These are phyloP conservation scores for Epichloe coenophiala DNA, from an alignment of 2,329 filamentous ascomycete genomes.

Conservation along the genomic window DNA sequence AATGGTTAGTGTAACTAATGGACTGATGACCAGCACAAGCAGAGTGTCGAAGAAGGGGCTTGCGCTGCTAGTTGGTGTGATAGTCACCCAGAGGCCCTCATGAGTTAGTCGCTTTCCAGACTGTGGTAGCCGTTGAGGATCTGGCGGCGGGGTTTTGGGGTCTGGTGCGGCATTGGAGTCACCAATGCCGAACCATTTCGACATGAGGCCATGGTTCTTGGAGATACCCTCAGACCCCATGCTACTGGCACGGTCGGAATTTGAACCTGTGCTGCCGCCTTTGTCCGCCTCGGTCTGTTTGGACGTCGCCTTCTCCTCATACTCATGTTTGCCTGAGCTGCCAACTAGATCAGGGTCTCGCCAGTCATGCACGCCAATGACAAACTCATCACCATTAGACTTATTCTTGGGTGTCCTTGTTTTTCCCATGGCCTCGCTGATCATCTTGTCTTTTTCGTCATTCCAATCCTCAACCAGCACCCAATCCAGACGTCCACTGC, in stretches of 20 bases:
- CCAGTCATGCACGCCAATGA: conserved; percentile 81
- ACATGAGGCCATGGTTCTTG: conserved; percentile 27
- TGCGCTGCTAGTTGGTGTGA: conserved; percentile 78
- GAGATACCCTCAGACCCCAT: conserved; percentile 19
- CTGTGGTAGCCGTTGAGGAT: conserved; percentile 4
- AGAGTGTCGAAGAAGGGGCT: conserved; percentile 94
- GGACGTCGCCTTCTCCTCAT: conserved; percentile 1
- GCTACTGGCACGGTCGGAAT: not conserved
- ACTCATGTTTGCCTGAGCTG: conserved; percentile 3
- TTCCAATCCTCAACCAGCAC: conserved; percentile 53
- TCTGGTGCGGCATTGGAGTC: conserved; percentile 14
- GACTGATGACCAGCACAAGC: conserved; percentile 90
- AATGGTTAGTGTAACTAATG: conserved; percentile 79
- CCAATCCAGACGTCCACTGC: conserved; percentile 64
- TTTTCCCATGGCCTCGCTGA: conserved; percentile 26
- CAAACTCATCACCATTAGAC: conserved; percentile 37
- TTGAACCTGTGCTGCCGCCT: not conserved
- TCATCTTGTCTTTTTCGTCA: conserved; percentile 33
- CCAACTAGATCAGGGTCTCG: conserved; percentile 51
- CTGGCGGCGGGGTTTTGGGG: conserved; percentile 12
- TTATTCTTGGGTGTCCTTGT: conserved; percentile 9
- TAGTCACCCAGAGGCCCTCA: conserved; percentile 89
- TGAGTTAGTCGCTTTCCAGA: conserved; percentile 12
- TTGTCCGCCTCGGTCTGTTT: conserved; percentile 1
- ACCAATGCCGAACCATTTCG: conserved; percentile 36